Evolutionary conservation across 768 basidiomycete genomes (phyloP), one percentile per base, ranked within the genome.

Genomic region (Russula brevipes): DNA sequence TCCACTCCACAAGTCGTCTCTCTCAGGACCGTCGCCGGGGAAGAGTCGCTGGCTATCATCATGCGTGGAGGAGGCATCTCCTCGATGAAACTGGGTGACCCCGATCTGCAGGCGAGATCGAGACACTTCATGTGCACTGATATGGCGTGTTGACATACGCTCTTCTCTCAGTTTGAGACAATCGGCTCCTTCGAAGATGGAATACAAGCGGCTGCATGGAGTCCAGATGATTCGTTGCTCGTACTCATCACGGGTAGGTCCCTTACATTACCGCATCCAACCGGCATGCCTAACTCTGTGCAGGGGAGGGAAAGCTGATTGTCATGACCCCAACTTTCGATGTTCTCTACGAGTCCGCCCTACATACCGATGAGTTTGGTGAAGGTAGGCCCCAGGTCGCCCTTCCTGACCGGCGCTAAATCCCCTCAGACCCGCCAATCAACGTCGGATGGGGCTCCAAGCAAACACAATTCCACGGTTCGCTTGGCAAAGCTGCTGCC

Each of bases 361-460:
- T 98, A 1, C 82, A 89, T 66, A 81, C 85, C 0, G 72, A 77
- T 44, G 89, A 91, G 47, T 95, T 94, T 68, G 97, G 96, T 44
- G 88, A 95, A 81, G 92, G 91, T 87, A 57, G 58, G 11, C 24
- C 5, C 33, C n/a, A 33, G 10, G 4, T 8, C 6, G 16, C 6
- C 50, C 16, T 8, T 35, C 14, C 12, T 14, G 2, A n/a, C 53
- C n/a, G 10, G 31, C 58, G 30, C 45, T 47, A 17, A 36, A n/a
- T 17, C 14, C 19, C 36, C 66, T 68, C 33, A 93, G 94, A 94
- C 72, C 84, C 87, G 31, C 91, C 91, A 2, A 93, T 98, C 70
- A 92, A 95, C 69, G 93, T 98, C 63, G 97, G 97, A 16, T 99
- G 97, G 97, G 97, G 97, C 45, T 90, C 91, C 2, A 96, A 95